phyloP scores from a whole-genome alignment of 768 basidiomycete species.

The Mycena rosella region DNA sequence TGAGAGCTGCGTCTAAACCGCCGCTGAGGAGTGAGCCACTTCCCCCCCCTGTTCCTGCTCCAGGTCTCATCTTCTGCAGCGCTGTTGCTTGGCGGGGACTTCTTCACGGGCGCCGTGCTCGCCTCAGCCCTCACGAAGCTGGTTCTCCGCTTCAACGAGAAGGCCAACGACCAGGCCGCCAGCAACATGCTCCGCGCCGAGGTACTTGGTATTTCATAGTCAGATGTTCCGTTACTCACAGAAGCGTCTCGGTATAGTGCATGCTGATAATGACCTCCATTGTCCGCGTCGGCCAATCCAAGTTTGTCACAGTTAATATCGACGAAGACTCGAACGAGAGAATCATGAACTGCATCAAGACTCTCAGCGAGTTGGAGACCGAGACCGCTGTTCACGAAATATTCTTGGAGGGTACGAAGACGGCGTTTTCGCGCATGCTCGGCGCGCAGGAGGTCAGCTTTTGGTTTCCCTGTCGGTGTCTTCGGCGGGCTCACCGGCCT shows the following conservation, averaged over 20 bases:
- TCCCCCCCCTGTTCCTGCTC: neutral
- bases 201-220: slow-evolving; percentile 53
- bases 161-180: slow-evolving; percentile 56
- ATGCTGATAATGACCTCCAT: slow-evolving; percentile 99
- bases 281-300: slow-evolving; percentile 97
- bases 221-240: neutral
- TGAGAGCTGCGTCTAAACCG: slow-evolving; percentile 90
- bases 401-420: slow-evolving; percentile 89
- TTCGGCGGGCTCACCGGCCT: neutral
- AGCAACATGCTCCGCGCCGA: slow-evolving; percentile 89
- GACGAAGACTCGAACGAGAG: slow-evolving; percentile 98
- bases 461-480: neutral
- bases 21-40: slow-evolving; percentile 78
- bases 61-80: slow-evolving; percentile 56
- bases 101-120: slow-evolving; percentile 95
- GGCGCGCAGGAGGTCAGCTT: slow-evolving; percentile 85
- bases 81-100: slow-evolving; percentile 93
- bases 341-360: slow-evolving; percentile 95
- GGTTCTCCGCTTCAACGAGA: slow-evolving; percentile 81
- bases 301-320: slow-evolving; percentile 93
- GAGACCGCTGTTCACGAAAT: slow-evolving; percentile 72
- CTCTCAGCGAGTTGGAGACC: slow-evolving; percentile 83
- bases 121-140: slow-evolving; percentile 92
- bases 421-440: slow-evolving; percentile 96
- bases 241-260: slow-evolving; percentile 42